Evolutionary conservation across 306 rosid genomes (phyloP), one percentile per base, ranked within the genome.

Genomic region (Mimosa pudica): DNA sequence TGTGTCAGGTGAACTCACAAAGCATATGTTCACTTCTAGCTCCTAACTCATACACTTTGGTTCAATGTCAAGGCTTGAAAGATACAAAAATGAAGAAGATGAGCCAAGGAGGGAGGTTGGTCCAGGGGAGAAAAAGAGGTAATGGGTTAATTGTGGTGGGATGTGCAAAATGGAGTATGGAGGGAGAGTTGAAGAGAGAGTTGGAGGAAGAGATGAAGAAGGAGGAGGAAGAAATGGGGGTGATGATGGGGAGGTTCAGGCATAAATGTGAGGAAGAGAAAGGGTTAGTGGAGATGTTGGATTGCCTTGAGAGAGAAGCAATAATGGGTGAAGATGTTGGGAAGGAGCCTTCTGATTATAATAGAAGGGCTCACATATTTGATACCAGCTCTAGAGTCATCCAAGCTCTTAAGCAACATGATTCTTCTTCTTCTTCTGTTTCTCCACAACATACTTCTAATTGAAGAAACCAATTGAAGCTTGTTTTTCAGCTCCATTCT

Each of bases 311-410:
- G 77, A 78, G 72, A 49, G 96, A 92, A 81, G 98, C 98, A 32
- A 89, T 94, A 9, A 92, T 94, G 97, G 97, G 97, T 36, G 97
- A 88, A 49, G 97, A 92, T 73, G 85, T 82, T 35, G 98, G 98
- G 3, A 90, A 83, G 62, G 91, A 90, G 14, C 91, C 97, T 14
- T 66, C 33, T 36, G 96, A 94, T 86, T 92, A 94, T 58, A 87
- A 87, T 42, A 58, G 97, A 36, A 92, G 96, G 86, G 98, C 98
- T 47, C 82, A 83, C 71, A 89, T 94, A 81, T 94, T 94, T 79
- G 84, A 89, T 32, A 82, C 35, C 55, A 89, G 97, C 64, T 81
- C 94, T 30, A 76, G 65, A 74, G 90, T 94, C 6, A 90, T 92
- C 82, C 94, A 90, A 85, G 94, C 94, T 83, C 94, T 92, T 0